A percentile compares a stretch with the other conserved stretches of the same genome.
Evolutionary conservation across 495 filamentous ascomycete genomes (phyloP).

Genomic region (Bryoglossum gracile): DNA sequence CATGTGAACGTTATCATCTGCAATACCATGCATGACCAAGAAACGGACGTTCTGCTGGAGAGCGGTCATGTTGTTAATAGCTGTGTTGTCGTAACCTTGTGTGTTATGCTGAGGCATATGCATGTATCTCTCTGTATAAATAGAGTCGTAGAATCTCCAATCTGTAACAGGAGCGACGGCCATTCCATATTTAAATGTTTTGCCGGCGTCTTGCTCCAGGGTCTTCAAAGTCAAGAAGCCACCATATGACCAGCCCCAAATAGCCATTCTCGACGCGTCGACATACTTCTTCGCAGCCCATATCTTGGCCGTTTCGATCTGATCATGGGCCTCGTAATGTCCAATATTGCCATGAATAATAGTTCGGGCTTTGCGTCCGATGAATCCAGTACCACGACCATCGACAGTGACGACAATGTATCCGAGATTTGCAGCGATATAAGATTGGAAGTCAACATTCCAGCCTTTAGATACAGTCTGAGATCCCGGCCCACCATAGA

Average conservation of each 20-base stretch:
- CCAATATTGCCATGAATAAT: conserved; percentile 79
- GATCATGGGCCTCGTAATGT: conserved; percentile 76
- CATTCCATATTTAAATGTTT: conserved; percentile 94
- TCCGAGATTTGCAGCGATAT: conserved; percentile 76
- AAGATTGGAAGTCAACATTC: conserved; percentile 81
- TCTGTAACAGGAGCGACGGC: conserved; percentile 96
- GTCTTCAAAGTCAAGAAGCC: conserved; percentile 98
- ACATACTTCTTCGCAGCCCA: conserved; percentile 81
- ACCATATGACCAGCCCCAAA: conserved; percentile 98
- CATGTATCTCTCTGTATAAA: conserved; percentile 97
- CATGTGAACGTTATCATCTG: conserved; percentile 95
- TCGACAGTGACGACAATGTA: conserved; percentile 96
- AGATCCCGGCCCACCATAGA: conserved; percentile 87
- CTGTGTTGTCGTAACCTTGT: conserved; percentile 65
- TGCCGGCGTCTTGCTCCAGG: conserved; percentile 79
- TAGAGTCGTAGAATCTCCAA: conserved; percentile 91
- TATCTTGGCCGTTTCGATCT: conserved; percentile 83
- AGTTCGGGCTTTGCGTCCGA: conserved; percentile 75
- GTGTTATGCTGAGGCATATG: conserved; percentile 78
- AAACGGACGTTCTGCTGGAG: conserved; percentile 73
- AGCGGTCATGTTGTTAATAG: conserved; percentile 63
- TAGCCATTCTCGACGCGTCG: conserved; percentile 72
- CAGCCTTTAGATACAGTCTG: conserved; percentile 81
- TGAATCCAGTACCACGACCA: conserved; percentile 85
- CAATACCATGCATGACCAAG: conserved; percentile 87